Conservation (phyloP, 176 grass and related monocot genomes). For the Musa troglodytarum region DNA sequence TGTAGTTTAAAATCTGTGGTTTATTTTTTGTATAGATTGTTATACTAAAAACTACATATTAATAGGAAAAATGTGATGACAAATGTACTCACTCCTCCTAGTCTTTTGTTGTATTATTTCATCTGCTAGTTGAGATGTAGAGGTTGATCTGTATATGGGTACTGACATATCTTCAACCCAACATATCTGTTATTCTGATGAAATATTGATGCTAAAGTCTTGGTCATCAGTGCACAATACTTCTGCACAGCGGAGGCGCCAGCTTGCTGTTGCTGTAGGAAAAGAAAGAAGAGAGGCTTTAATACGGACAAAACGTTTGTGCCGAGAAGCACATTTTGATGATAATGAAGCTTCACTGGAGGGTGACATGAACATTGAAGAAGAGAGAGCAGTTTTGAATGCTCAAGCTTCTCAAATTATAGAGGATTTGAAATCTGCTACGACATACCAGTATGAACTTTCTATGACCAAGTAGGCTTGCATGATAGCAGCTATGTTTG, state of each 20-base stretch:
- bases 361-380: constrained; percentile 73
- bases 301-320: constrained; percentile 88
- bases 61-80: neutral
- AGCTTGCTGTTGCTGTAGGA: constrained; percentile 67
- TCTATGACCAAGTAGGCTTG: neutral
- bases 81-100: neutral
- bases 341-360: constrained; percentile 38
- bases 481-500: neutral
- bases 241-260: constrained; percentile 49
- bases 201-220: neutral
- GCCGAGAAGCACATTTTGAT: constrained; percentile 49
- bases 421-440: constrained; percentile 57
- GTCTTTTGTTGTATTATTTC: neutral
- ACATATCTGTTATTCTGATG: neutral
- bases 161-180: neutral
- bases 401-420: constrained; percentile 60
- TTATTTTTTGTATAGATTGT: neutral
- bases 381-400: constrained; percentile 52
- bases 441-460: constrained; percentile 55
- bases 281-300: constrained; percentile 97
- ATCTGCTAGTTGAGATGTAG: neutral
- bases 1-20: neutral
- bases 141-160: neutral
- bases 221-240: constrained; percentile 37
- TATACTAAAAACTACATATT: neutral